phyloP scores from a whole-genome alignment of 2,329 filamentous ascomycete genomes.

The Arthroderma sp. region DNA sequence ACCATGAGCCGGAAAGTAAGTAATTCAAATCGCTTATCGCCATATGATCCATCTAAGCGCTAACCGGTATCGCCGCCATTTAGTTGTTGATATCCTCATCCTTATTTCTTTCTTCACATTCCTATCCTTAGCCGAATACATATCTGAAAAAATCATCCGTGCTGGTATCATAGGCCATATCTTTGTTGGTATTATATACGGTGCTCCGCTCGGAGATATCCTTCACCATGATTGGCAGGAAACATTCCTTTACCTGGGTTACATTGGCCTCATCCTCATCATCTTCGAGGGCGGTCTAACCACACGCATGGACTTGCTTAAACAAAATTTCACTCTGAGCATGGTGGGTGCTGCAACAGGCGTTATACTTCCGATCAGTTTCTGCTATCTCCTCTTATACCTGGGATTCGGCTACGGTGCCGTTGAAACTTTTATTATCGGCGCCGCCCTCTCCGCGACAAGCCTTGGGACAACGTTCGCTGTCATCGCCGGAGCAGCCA shows the following conservation, averaged over 20 bases:
- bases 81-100: background rate
- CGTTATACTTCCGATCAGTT: slow-evolving; percentile 47
- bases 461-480: slow-evolving; percentile 60
- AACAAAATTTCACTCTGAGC: slow-evolving; percentile 49
- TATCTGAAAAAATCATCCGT: background rate
- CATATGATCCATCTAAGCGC: background rate
- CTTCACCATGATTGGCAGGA: slow-evolving; percentile 41
- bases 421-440: slow-evolving; percentile 52
- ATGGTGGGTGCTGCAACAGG: slow-evolving; percentile 52
- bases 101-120: background rate
- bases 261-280: slow-evolving; percentile 57
- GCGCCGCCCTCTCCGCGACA: slow-evolving; percentile 61
- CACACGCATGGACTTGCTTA: slow-evolving; percentile 41
- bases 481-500: slow-evolving; percentile 33
- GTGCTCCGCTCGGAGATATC: slow-evolving; percentile 51
- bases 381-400: slow-evolving; percentile 48
- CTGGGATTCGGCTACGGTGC: slow-evolving; percentile 32
- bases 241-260: slow-evolving; percentile 52
- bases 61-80: background rate
- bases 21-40: background rate
- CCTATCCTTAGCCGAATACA: background rate
- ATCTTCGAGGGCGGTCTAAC: slow-evolving; percentile 54
- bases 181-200: slow-evolving; percentile 56
- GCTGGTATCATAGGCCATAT: slow-evolving; percentile 52
- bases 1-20: background rate